Evolutionary conservation across 2,329 filamentous ascomycete genomes (phyloP).

Genomic region (Fusarium irregulare): DNA sequence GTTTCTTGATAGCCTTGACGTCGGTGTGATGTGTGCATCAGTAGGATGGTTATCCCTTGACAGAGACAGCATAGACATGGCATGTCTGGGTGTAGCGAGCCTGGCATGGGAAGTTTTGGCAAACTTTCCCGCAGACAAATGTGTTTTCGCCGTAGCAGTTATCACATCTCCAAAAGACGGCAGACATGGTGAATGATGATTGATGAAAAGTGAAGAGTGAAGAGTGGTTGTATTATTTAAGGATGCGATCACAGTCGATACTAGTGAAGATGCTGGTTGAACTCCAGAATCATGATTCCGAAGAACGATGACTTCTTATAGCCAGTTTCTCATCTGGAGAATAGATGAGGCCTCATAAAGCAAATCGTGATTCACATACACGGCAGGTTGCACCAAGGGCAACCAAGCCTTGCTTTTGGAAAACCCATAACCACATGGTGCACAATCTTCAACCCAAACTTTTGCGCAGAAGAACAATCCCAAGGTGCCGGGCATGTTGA

Average conservation of each 20-base stretch:
- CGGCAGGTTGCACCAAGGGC: neutral
- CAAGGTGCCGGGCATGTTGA: slow-evolving; percentile 6
- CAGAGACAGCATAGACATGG: neutral
- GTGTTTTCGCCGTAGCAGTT: neutral
- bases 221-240: neutral
- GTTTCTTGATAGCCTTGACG: neutral
- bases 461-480: neutral
- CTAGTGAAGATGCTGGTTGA: neutral
- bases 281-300: neutral
- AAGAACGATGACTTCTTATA: neutral
- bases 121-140: neutral
- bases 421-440: neutral
- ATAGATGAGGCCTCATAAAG: neutral
- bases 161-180: neutral
- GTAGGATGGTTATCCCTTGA: neutral
- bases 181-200: neutral
- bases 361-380: slow-evolving; percentile 6
- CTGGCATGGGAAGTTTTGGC: neutral
- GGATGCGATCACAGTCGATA: neutral
- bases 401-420: neutral
- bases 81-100: neutral
- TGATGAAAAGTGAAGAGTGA: neutral
- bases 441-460: neutral
- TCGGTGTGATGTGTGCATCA: neutral
- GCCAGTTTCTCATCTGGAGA: neutral